These are phyloP conservation scores for Pseudogymnoascus sp. DNA, from an alignment of 2,329 filamentous ascomycete species.

Conservation along the genomic window DNA sequence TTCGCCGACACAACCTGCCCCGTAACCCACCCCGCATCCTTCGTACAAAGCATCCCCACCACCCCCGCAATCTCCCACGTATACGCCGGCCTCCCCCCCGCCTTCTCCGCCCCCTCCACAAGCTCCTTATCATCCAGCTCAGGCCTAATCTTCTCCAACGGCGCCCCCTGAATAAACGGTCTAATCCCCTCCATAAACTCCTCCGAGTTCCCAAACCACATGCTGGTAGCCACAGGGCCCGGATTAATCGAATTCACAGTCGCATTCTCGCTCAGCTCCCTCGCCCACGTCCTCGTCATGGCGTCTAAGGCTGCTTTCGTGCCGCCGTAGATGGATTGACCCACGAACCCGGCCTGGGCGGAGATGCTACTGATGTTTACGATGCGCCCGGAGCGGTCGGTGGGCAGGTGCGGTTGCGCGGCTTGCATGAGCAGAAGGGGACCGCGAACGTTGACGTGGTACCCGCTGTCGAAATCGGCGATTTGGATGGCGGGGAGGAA, in stretches of 20 bases:
- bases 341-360: conserved; percentile 49
- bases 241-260: conserved; percentile 64
- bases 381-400: conserved; percentile 59
- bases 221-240: conserved; percentile 60
- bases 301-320: conserved; percentile 62
- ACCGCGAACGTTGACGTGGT: conserved; percentile 75
- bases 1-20: conserved; percentile 76
- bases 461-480: conserved; percentile 64
- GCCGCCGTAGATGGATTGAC: conserved; percentile 57
- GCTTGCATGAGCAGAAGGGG: conserved; percentile 74
- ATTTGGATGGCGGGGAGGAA: conserved; percentile 54
- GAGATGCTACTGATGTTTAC: conserved; percentile 57
- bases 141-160: conserved; percentile 53
- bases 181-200: conserved; percentile 54
- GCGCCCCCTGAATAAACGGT: conserved; percentile 57
- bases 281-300: conserved; percentile 63
- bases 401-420: conserved; percentile 60
- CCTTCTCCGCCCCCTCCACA: conserved; percentile 51
- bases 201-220: conserved; percentile 53
- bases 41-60: conserved; percentile 67
- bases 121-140: conserved; percentile 57
- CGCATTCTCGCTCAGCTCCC: conserved; percentile 54
- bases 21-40: conserved; percentile 70
- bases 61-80: conserved; percentile 67
- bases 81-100: conserved; percentile 56